Percentiles rank a stretch among this genome's conserved stretches.
Evolutionary conservation across 257 asterid species (phyloP).

Genomic region (Phtheirospermum japonicum): DNA sequence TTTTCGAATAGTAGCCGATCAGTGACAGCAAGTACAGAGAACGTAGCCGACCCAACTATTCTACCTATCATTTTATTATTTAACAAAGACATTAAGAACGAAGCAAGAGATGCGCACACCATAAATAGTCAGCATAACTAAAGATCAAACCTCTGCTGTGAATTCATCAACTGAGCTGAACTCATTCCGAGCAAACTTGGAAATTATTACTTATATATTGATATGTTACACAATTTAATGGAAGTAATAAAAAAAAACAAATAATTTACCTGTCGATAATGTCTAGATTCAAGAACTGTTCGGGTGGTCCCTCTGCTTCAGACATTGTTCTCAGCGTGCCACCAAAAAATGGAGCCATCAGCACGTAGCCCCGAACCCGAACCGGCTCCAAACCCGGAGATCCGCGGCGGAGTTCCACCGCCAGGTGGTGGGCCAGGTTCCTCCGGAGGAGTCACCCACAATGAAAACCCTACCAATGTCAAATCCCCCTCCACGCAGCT

Average conservation of each 20-base stretch:
- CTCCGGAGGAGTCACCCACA: constrained; percentile 91
- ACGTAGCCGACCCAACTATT: too few species aligned
- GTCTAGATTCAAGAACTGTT: constrained; percentile 49
- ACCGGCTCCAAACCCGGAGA: constrained; percentile 59
- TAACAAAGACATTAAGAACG: too few species aligned
- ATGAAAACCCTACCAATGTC: constrained; percentile 57
- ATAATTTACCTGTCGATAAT: constrained; percentile 58
- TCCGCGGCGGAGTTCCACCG: constrained; percentile 57
- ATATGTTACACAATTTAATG: too few species aligned
- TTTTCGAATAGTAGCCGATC: too few species aligned
- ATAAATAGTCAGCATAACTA: too few species aligned
- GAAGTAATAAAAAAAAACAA: background rate
- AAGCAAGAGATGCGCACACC: too few species aligned
- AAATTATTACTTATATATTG: too few species aligned
- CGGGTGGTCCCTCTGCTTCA: constrained; percentile 63
- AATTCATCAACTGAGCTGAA: too few species aligned
- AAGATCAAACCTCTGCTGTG: too few species aligned
- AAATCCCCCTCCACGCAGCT: constrained; percentile 34
- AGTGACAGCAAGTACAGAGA: too few species aligned
- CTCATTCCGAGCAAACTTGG: too few species aligned
- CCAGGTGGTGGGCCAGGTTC: constrained; percentile 79
- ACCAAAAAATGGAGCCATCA: constrained; percentile 89
- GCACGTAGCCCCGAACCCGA: constrained; percentile 65
- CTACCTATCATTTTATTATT: too few species aligned
- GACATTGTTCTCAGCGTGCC: constrained; percentile 66